Conservation (phyloP, 306 rosid genomes). For the Ormosia emarginata region DNA sequence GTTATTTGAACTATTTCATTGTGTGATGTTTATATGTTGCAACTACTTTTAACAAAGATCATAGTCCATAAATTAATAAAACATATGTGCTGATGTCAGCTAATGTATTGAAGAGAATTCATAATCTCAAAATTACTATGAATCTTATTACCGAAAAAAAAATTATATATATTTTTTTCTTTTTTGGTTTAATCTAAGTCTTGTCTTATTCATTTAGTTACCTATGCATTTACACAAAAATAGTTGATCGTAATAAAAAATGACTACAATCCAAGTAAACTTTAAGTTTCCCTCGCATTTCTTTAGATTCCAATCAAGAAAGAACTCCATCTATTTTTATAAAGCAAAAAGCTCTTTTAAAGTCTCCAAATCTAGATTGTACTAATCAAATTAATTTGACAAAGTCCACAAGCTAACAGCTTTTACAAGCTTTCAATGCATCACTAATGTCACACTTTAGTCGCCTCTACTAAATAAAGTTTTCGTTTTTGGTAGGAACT, state of each 20-base stretch:
- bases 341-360: background rate
- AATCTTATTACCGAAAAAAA: too few species aligned
- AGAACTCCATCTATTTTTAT: background rate
- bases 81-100: background rate
- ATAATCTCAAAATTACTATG: background rate
- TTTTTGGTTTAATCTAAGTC: background rate
- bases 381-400: background rate
- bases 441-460: background rate
- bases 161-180: background rate
- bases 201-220: background rate
- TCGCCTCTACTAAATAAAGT: too few species aligned
- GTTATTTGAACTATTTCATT: background rate
- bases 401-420: background rate
- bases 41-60: background rate
- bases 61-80: background rate
- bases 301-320: background rate
- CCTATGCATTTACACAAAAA: background rate
- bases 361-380: background rate
- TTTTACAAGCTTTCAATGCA: conserved; percentile 14
- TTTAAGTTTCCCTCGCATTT: background rate
- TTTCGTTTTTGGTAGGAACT: too few species aligned
- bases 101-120: background rate
- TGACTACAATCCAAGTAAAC: too few species aligned
- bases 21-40: background rate
- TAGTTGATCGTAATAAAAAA: too few species aligned